Evolutionary conservation across 768 basidiomycete species (phyloP).

Genomic region (Termitomyces heimii): DNA sequence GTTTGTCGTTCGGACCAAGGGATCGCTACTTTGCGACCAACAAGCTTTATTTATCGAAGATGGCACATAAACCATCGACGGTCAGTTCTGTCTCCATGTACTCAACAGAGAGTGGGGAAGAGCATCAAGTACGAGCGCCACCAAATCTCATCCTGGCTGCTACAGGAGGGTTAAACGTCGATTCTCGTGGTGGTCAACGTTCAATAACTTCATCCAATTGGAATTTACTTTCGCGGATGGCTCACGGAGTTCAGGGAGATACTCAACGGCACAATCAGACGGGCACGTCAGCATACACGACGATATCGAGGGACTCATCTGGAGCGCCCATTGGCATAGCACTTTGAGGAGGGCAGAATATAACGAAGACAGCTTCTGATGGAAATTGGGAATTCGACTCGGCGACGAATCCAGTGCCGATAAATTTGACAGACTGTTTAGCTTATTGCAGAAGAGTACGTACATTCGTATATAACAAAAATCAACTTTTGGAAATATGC

Average conservation of each 20-base stretch:
- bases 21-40: neutral
- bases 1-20: neutral
- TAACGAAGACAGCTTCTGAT: constrained; percentile 1
- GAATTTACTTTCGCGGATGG: constrained; percentile 13
- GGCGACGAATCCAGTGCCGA: neutral
- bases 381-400: neutral
- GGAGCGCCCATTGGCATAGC: constrained; percentile 15
- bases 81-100: constrained; percentile 21
- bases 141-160: constrained; percentile 32
- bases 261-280: constrained; percentile 11
- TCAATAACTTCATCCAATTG: constrained; percentile 14
- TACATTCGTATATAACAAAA: neutral
- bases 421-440: neutral
- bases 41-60: constrained; percentile 1
- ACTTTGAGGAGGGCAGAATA: constrained; percentile 8
- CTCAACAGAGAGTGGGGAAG: constrained; percentile 26
- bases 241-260: constrained; percentile 2
- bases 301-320: constrained; percentile 9
- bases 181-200: constrained; percentile 10
- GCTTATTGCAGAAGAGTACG: neutral
- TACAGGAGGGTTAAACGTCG: constrained; percentile 16
- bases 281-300: constrained; percentile 7
- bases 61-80: constrained; percentile 22
- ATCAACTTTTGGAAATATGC: constrained; percentile 3
- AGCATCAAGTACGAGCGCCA: constrained; percentile 20